These are phyloP conservation scores for Candida dubliniensis DNA, from an alignment of 1,139 yeast genomes.

Conservation along the genomic window DNA sequence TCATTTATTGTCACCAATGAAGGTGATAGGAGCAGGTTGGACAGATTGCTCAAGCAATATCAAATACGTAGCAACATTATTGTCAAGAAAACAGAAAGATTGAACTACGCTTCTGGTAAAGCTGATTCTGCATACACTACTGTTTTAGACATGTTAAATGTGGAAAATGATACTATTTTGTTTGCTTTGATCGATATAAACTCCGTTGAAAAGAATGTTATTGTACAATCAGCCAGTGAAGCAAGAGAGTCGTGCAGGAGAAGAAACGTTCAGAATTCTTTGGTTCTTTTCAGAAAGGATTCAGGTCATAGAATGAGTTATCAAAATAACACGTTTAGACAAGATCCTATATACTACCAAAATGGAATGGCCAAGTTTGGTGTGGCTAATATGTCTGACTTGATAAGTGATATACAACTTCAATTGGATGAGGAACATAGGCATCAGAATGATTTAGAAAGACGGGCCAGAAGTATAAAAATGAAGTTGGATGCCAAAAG, in stretches of 20 bases:
- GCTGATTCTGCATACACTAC: constrained; percentile 36
- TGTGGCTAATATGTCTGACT: constrained; percentile 19
- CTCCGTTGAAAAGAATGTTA: constrained; percentile 57
- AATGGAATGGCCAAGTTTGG: constrained; percentile 32
- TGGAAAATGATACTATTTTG: constrained; percentile 54
- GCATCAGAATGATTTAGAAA: constrained; percentile 19
- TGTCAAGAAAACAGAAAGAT: constrained; percentile 56
- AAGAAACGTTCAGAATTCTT: constrained; percentile 47
- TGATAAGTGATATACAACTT: constrained; percentile 18
- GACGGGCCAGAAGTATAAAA: constrained; percentile 17
- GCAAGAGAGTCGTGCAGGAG: constrained; percentile 44
- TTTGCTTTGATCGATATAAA: constrained; percentile 66
- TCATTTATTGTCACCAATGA: constrained; percentile 69
- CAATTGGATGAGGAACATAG: constrained; percentile 17
- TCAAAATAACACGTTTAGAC: constrained; percentile 45
- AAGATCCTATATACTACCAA: constrained; percentile 58
- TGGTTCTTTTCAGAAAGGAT: constrained; percentile 41
- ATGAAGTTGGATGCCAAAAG: constrained; percentile 16
- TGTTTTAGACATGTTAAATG: constrained; percentile 59
- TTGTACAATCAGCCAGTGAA: constrained; percentile 50
- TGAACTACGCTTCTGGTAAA: constrained; percentile 45
- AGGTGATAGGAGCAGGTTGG: constrained; percentile 57
- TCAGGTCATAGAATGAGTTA: constrained; percentile 45
- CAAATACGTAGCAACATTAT: constrained; percentile 40
- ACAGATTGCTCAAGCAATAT: constrained; percentile 37